Conservation (phyloP, 805 yeast species). For the Yarrowia sp. region DNA sequence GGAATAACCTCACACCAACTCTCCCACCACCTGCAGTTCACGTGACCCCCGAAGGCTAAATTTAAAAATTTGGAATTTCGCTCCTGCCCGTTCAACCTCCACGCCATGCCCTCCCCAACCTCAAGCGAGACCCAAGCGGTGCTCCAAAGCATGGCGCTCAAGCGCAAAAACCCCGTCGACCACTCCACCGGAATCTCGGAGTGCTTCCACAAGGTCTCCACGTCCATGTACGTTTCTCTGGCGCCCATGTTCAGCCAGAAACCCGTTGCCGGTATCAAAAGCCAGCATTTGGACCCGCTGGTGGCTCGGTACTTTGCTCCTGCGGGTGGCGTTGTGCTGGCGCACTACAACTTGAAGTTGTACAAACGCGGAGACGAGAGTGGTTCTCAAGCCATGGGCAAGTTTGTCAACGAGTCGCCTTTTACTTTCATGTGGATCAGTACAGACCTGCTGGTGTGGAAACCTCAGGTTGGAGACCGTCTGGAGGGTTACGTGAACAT, state of each 20-base stretch:
- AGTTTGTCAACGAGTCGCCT: slow-evolving; percentile 75
- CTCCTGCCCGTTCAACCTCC: background rate
- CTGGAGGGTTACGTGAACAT: slow-evolving; percentile 85
- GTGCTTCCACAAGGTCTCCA: slow-evolving; percentile 63
- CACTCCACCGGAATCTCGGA: slow-evolving; percentile 45
- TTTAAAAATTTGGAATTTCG: slow-evolving; percentile 13
- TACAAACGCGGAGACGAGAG: slow-evolving; percentile 38
- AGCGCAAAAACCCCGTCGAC: slow-evolving; percentile 34
- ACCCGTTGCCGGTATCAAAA: slow-evolving; percentile 75
- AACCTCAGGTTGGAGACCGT: slow-evolving; percentile 81
- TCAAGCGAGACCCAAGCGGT: slow-evolving; percentile 12
- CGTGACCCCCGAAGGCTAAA: slow-evolving; percentile 8
- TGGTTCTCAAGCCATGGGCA: slow-evolving; percentile 49
- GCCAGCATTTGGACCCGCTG: slow-evolving; percentile 87
- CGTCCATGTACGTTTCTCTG: slow-evolving; percentile 72
- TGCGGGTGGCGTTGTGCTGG: slow-evolving; percentile 78
- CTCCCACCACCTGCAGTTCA: slow-evolving; percentile 1
- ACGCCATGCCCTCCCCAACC: background rate
- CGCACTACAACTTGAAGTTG: slow-evolving; percentile 66
- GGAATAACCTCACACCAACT: background rate
- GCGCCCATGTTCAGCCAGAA: slow-evolving; percentile 75
- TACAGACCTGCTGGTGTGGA: slow-evolving; percentile 84
- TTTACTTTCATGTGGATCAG: slow-evolving; percentile 84
- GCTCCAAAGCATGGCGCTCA: slow-evolving; percentile 18
- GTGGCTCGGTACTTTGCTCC: slow-evolving; percentile 75